These are phyloP conservation scores for Tetrahymena malaccensis DNA, from an alignment of 73 alveolate species.

Conservation along the genomic window DNA sequence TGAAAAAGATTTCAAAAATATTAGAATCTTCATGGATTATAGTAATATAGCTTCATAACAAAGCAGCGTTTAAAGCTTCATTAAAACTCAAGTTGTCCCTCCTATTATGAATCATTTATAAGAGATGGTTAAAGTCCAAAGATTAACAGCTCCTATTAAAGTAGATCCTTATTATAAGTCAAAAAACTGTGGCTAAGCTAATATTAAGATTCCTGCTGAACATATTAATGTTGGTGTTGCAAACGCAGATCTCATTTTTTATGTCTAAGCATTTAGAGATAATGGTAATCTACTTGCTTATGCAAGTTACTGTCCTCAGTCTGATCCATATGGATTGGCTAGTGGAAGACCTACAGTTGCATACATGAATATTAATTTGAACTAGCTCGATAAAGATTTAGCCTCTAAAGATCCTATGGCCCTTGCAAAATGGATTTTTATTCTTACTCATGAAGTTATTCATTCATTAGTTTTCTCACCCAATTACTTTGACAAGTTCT, in stretches of 20 bases:
- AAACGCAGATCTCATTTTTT: neutral
- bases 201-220: neutral
- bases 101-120: neutral
- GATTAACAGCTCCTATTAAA: neutral
- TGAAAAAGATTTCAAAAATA: neutral
- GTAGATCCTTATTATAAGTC: neutral
- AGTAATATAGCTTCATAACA: neutral
- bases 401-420: neutral
- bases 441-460: neutral
- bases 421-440: neutral
- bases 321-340: neutral
- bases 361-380: neutral
- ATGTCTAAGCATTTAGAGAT: neutral
- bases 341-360: neutral
- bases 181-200: neutral
- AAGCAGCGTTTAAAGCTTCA: neutral
- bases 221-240: neutral
- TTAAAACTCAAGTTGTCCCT: neutral
- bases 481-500: neutral
- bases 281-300: neutral
- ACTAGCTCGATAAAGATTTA: neutral
- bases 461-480: neutral
- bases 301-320: neutral
- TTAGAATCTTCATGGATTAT: neutral
- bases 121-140: neutral